A percentile compares a stretch with the other conserved stretches of the same genome.
These are phyloP conservation scores for Oryza australiensis DNA, from an alignment of 176 grass and related monocot genomes.

Conservation along the genomic window DNA sequence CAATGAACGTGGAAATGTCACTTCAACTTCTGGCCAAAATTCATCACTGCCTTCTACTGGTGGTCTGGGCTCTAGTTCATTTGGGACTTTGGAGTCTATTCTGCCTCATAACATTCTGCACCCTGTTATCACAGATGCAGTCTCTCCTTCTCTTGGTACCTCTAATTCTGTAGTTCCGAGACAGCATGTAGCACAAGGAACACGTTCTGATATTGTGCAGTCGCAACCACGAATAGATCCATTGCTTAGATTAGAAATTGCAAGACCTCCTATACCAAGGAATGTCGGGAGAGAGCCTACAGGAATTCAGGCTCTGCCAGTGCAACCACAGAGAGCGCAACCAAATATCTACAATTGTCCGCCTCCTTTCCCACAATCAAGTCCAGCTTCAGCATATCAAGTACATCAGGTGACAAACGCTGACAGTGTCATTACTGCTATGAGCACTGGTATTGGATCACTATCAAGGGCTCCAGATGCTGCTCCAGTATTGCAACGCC, in stretches of 20 bases:
- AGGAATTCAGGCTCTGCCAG: slow-evolving; percentile 63
- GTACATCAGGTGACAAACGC: slow-evolving; percentile 18
- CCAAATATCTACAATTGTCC: slow-evolving; percentile 41
- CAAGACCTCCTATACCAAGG: slow-evolving; percentile 51
- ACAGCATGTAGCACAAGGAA: slow-evolving; percentile 42
- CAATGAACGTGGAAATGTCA: slow-evolving; percentile 26
- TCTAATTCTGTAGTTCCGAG: slow-evolving; percentile 30
- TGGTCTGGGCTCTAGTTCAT: slow-evolving; percentile 35
- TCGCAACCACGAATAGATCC: slow-evolving; percentile 38
- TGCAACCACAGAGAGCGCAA: slow-evolving; percentile 49
- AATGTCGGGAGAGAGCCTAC: slow-evolving; percentile 51
- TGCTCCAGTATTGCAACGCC: slow-evolving; percentile 16
- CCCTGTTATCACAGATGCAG: slow-evolving; percentile 47
- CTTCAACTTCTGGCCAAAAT: slow-evolving; percentile 42
- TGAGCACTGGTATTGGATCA: slow-evolving; percentile 44
- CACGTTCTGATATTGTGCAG: slow-evolving; percentile 19
- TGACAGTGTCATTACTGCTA: slow-evolving; percentile 33
- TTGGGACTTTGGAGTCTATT: slow-evolving; percentile 75
- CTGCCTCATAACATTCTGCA: slow-evolving; percentile 53
- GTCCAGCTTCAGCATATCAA: slow-evolving; percentile 35
- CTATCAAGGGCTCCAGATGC: slow-evolving; percentile 46
- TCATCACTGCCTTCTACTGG: slow-evolving; percentile 12
- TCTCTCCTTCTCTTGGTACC: slow-evolving; percentile 58
- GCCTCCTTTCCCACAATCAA: slow-evolving; percentile 27
- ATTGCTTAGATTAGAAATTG: slow-evolving; percentile 29